These are phyloP conservation scores for Colletotrichum lentis DNA, from an alignment of 2,329 filamentous ascomycete genomes.

Conservation along the genomic window DNA sequence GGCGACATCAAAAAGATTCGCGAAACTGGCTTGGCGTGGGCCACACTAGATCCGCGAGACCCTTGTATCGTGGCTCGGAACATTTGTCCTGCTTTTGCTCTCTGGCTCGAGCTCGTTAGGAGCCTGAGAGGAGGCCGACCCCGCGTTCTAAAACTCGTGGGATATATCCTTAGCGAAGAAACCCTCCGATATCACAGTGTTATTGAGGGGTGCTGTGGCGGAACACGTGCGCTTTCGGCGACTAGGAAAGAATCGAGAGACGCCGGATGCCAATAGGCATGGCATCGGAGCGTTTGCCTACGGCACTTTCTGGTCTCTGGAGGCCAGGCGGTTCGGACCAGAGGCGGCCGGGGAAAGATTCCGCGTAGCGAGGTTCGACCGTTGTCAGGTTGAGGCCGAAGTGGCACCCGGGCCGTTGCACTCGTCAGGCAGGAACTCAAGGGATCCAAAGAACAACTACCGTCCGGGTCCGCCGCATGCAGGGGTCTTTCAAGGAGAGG, in stretches of 20 bases:
- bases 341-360: slow-evolving; percentile 26
- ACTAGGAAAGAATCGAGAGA: neutral
- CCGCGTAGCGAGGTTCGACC: slow-evolving; percentile 26
- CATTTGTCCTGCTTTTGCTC: slow-evolving; percentile 27
- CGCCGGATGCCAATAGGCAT: neutral
- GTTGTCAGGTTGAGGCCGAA: slow-evolving; percentile 22
- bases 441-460: slow-evolving; percentile 15
- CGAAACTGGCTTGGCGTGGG: slow-evolving; percentile 29
- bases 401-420: slow-evolving; percentile 30
- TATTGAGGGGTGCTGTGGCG: neutral
- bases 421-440: slow-evolving; percentile 32
- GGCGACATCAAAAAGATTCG: slow-evolving; percentile 23
- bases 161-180: neutral
- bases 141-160: slow-evolving; percentile 10
- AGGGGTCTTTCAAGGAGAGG: slow-evolving; percentile 26
- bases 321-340: neutral
- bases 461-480: slow-evolving; percentile 29
- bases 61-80: slow-evolving; percentile 33
- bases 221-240: neutral
- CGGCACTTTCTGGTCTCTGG: neutral
- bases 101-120: slow-evolving; percentile 3
- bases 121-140: neutral
- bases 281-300: neutral
- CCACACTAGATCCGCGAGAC: slow-evolving; percentile 24
- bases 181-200: neutral